Conservation (phyloP, 2,329 filamentous ascomycete species). For the Fusarium bactridioides region DNA sequence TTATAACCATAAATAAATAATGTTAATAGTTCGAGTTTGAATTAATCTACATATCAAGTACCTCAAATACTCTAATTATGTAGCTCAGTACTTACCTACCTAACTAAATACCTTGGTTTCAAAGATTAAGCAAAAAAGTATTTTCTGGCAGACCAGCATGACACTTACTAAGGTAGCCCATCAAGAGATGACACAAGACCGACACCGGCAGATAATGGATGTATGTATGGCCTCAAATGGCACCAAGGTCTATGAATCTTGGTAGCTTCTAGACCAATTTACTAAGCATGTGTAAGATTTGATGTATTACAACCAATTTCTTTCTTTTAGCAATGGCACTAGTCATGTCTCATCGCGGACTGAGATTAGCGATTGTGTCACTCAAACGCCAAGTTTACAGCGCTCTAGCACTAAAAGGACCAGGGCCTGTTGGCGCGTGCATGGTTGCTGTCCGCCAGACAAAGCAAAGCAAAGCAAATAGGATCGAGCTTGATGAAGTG, state of each 20-base stretch:
- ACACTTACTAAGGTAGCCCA: background rate
- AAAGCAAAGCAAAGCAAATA: slow-evolving; percentile 11
- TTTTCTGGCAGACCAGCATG: background rate
- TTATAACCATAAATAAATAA: background rate
- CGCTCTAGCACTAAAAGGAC: slow-evolving; percentile 11
- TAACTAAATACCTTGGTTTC: background rate
- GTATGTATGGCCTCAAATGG: background rate
- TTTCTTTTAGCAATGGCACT: background rate
- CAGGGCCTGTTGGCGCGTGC: slow-evolving; percentile 23
- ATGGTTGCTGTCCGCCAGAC: slow-evolving; percentile 20
- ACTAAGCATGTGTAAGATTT: background rate
- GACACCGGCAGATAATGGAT: background rate
- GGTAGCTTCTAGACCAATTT: background rate
- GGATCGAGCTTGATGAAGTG: background rate
- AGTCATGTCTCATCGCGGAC: background rate
- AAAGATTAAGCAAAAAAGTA: background rate
- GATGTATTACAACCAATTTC: background rate
- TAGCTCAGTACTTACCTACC: no score
- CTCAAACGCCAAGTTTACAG: slow-evolving; percentile 11
- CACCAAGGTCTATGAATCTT: background rate
- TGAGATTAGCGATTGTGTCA: slow-evolving; percentile 7
- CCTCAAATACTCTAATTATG: background rate
- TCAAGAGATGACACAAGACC: background rate
- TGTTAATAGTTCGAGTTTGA: background rate
- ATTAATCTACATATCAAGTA: background rate